Evolutionary conservation across 768 basidiomycete genomes (phyloP).

Genomic region (Gloeostereum incarnatum): DNA sequence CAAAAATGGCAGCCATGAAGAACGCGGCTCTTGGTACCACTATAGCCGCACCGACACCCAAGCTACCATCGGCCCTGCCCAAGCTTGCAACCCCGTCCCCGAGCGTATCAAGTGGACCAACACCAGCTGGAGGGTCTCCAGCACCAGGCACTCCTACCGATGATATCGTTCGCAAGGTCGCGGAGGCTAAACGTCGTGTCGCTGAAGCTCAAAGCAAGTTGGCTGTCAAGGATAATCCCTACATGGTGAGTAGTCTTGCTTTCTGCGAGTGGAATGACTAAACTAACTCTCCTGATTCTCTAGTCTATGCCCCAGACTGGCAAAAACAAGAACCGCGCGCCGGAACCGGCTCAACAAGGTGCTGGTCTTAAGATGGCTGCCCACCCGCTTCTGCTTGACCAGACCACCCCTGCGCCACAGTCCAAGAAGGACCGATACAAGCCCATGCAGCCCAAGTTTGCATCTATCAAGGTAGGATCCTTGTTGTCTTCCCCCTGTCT

Average conservation of each 20-base stretch:
- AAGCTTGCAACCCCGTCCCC: constrained; percentile 5
- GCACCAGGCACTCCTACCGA: constrained; percentile 32
- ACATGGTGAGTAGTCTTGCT: constrained; percentile 51
- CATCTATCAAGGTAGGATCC: constrained; percentile 71
- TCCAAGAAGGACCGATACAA: constrained; percentile 91
- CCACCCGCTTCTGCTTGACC: constrained; percentile 76
- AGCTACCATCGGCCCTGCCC: constrained; percentile 7
- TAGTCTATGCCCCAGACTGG: constrained; percentile 46
- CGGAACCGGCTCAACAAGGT: constrained; percentile 66
- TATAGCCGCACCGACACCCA: constrained; percentile 6
- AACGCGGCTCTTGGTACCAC: constrained; percentile 20
- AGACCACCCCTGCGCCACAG: constrained; percentile 45
- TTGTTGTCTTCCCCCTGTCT: not conserved
- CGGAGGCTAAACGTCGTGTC: constrained; percentile 81
- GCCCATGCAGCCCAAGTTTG: constrained; percentile 99
- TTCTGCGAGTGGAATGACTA: not conserved
- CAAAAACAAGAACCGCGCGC: constrained; percentile 43
- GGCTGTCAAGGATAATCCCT: constrained; percentile 75
- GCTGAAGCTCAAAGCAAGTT: constrained; percentile 74
- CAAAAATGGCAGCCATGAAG: constrained; percentile 76
- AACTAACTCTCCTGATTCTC: not conserved
- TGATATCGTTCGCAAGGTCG: constrained; percentile 62
- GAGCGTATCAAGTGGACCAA: not conserved
- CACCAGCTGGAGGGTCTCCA: not conserved
- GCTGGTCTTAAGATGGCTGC: constrained; percentile 87